Percentiles rank a stretch among this genome's conserved stretches.
phyloP scores from a whole-genome alignment of 1,284 basidiomycete species.

The Ganoderma sinense region DNA sequence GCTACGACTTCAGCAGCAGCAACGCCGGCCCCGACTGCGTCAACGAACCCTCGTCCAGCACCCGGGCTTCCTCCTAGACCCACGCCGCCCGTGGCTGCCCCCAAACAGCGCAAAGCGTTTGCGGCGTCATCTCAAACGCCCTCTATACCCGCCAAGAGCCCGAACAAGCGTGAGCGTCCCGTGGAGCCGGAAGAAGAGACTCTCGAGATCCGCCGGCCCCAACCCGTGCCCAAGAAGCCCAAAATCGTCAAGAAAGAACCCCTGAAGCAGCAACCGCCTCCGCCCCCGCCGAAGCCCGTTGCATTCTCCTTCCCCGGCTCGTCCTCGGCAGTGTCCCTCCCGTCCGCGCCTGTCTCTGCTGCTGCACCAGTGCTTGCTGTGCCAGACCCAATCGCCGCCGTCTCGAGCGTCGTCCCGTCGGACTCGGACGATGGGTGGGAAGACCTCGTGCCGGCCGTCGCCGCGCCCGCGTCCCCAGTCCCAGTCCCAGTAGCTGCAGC shows the following conservation, averaged over 20 bases:
- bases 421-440: constrained; percentile 65
- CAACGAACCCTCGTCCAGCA: neutral
- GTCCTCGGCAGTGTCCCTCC: constrained; percentile 26
- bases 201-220: constrained; percentile 45
- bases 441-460: constrained; percentile 33
- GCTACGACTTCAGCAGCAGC: constrained; percentile 6
- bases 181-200: constrained; percentile 52
- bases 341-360: constrained; percentile 17
- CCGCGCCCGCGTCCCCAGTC: constrained; percentile 18
- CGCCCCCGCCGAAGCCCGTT: constrained; percentile 43
- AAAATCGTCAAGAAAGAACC: constrained; percentile 22
- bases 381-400: constrained; percentile 26
- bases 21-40: neutral
- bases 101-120: constrained; percentile 1
- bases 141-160: constrained; percentile 14
- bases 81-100: constrained; percentile 4
- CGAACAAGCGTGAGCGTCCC: constrained; percentile 34
- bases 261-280: constrained; percentile 41
- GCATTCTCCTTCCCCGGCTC: constrained; percentile 37
- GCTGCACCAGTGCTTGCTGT: constrained; percentile 20
- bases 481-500: constrained; percentile 14
- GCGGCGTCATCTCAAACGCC: constrained; percentile 6
- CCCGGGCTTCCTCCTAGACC: constrained; percentile 22
- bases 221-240: constrained; percentile 22
- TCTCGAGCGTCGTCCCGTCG: constrained; percentile 34